Evolutionary conservation across 2,329 filamentous ascomycete species (phyloP).

Genomic region (Neurospora crassa): DNA sequence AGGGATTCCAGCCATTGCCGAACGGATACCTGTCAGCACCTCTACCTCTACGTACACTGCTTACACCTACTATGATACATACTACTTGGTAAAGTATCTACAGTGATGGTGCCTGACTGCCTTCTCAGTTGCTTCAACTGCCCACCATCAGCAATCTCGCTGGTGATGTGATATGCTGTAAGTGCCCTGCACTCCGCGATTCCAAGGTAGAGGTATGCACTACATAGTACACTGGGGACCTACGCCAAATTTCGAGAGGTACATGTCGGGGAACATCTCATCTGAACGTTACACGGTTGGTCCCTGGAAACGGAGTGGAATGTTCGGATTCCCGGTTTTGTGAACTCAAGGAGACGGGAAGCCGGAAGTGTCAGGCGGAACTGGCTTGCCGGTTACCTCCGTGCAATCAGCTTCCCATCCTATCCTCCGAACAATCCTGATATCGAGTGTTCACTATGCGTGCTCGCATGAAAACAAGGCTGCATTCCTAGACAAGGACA

Average conservation of each 20-base stretch:
- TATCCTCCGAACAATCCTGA: background rate
- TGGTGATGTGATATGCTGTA: background rate
- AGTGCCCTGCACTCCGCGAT: background rate
- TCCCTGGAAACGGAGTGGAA: background rate
- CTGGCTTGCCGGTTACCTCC: background rate
- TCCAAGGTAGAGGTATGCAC: background rate
- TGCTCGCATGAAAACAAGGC: background rate
- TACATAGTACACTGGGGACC: background rate
- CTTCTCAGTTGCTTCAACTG: background rate
- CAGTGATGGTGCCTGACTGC: background rate
- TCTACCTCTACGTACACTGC: no score
- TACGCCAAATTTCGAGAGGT: background rate
- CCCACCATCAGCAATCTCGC: background rate
- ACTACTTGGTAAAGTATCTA: background rate
- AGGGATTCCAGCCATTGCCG: background rate
- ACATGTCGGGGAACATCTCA: background rate
- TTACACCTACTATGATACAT: no score
- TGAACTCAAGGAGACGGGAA: background rate
- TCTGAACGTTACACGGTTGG: background rate
- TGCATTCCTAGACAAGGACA: background rate
- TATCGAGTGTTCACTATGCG: background rate
- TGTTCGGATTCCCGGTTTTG: background rate
- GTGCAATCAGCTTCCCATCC: background rate
- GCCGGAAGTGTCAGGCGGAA: background rate
- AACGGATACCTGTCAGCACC: background rate